phyloP scores from a whole-genome alignment of 768 basidiomycete species.

The Mycena leptocephala region DNA sequence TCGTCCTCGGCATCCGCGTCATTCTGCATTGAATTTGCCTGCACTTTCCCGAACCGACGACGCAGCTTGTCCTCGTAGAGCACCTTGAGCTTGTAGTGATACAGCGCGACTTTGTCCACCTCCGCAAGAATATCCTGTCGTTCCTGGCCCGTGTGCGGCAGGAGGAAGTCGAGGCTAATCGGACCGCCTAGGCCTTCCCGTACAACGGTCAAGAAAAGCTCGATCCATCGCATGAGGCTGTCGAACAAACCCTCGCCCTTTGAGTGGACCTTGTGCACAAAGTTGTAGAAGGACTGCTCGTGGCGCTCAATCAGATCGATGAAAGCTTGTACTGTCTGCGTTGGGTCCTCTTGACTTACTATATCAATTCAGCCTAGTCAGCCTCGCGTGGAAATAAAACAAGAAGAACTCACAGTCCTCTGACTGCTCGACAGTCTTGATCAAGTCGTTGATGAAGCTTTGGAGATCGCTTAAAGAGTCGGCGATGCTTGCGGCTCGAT shows the following conservation, averaged over 20 bases:
- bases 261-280: constrained; percentile 98
- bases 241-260: constrained; percentile 97
- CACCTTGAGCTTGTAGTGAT: constrained; percentile 96
- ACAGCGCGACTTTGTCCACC: constrained; percentile 90
- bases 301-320: constrained; percentile 95
- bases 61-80: constrained; percentile 93
- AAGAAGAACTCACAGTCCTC: constrained; percentile 82
- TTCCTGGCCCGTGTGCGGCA: constrained; percentile 87
- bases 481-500: constrained; percentile 96
- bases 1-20: constrained; percentile 86
- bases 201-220: constrained; percentile 91
- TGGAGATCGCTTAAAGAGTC: constrained; percentile 95
- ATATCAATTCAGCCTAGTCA: constrained; percentile 17
- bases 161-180: constrained; percentile 89
- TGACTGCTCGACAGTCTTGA: constrained; percentile 92
- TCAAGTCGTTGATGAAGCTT: constrained; percentile 95
- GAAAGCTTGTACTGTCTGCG: constrained; percentile 91
- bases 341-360: constrained; percentile 91
- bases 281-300: constrained; percentile 95
- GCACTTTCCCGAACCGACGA: constrained; percentile 82
- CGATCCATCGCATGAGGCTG: constrained; percentile 96
- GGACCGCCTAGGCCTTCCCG: constrained; percentile 88
- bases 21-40: constrained; percentile 56
- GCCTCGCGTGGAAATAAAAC: background rate
- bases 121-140: constrained; percentile 86